phyloP scores from a whole-genome alignment of 2,329 filamentous ascomycete species.

The Stylonectria norvegica region DNA sequence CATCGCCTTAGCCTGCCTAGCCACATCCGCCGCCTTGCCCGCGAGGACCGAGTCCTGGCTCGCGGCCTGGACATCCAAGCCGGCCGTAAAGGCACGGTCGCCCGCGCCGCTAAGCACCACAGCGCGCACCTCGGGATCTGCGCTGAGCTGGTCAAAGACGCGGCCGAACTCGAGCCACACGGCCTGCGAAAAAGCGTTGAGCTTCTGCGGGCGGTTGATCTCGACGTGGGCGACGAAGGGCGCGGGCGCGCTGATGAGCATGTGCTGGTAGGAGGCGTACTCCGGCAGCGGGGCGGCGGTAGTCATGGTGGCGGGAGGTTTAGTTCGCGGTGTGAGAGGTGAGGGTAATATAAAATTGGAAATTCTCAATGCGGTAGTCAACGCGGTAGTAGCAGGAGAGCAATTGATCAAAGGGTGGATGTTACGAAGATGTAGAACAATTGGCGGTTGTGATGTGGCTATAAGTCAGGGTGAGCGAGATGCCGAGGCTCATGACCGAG shows the following conservation, averaged over 20 bases:
- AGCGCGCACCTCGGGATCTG: slow-evolving; percentile 68
- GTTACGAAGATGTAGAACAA: background rate
- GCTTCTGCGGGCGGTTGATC: slow-evolving; percentile 80
- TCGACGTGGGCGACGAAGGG: slow-evolving; percentile 84
- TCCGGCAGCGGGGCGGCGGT: slow-evolving; percentile 28
- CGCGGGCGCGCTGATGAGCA: slow-evolving; percentile 68
- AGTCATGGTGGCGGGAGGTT: slow-evolving; percentile 15
- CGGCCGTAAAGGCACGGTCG: slow-evolving; percentile 78
- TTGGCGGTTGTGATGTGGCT: slow-evolving; percentile 1
- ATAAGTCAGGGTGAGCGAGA: slow-evolving; percentile 12
- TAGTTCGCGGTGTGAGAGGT: too few species aligned
- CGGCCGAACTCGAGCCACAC: slow-evolving; percentile 82
- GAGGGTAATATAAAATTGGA: too few species aligned
- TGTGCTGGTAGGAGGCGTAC: slow-evolving; percentile 58
- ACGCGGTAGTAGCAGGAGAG: too few species aligned
- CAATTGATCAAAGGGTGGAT: background rate
- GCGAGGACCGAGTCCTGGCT: slow-evolving; percentile 47
- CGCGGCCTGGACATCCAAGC: slow-evolving; percentile 76
- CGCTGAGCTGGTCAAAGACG: slow-evolving; percentile 70
- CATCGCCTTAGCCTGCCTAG: slow-evolving; percentile 59
- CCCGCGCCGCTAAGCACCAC: slow-evolving; percentile 80
- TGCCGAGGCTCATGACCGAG: slow-evolving; percentile 22
- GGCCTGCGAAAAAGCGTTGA: slow-evolving; percentile 80
- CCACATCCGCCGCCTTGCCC: slow-evolving; percentile 49
- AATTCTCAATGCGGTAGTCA: too few species aligned